Evolutionary conservation across 2,329 filamentous ascomycete species (phyloP), one percentile per base, ranked within the genome.

Genomic region (Pseudogymnoascus sp.): DNA sequence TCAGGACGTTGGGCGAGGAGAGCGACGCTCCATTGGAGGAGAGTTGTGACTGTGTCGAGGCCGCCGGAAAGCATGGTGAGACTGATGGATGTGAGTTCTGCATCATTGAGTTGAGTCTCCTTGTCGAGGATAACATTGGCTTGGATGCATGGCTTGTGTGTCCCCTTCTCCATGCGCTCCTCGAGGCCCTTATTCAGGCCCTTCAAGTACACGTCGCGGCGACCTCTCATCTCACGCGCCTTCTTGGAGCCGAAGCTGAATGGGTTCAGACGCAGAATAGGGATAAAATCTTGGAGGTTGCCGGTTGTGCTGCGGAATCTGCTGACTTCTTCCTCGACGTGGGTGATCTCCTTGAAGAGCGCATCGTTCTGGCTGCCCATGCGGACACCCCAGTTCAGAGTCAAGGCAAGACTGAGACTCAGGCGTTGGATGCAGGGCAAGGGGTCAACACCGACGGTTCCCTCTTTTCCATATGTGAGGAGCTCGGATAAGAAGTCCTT

Each of bases 401-500:
- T 88, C 26, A 88, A 72, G 0, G 84, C 80, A 2, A 88, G 76
- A n/a, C 82, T 86, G 3, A 88, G 74, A 11, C 80, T 83, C 0
- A 88, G 77, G 0, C 86, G 81, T 68, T 88, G 86, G 54, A 88
- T 87, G 81, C 87, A 85, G 0, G 85, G 83, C 83, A 87, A 85
- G 0, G 86, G 85, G 63, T 89, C 83, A 0, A 88, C 80, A 0
- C 83, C 77, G 1, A 75, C 75, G 0, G 74, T 73, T 0, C 86
- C 86, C 1, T 76, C 78, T 5, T 80, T 75, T 2, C 86, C 86
- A 65, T 86, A 83, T 18, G 79, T 77, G 64, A 83, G 77, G 0
- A 86, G 79, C 65, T 89, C 86, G 51, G 79, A 79, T 60, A 88
- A 76, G 62, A 88, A 88, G 62, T 84, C 82, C 18, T 81, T 81